phyloP scores from a whole-genome alignment of 306 rosid genomes.

The Sesbania bispinosa region DNA sequence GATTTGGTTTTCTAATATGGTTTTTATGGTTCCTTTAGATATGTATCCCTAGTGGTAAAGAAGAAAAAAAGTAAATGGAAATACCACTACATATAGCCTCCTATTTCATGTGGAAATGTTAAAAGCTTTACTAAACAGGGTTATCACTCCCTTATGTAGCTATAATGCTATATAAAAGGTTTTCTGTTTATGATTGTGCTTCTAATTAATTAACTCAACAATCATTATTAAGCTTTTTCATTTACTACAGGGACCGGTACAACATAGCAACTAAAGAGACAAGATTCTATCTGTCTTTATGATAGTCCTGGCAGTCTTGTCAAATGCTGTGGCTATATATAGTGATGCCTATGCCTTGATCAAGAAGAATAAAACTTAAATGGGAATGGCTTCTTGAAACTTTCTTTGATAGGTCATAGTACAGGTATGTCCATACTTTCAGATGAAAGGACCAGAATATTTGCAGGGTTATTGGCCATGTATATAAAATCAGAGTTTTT shows the following conservation, averaged over 20 bases:
- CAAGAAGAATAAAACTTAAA: conserved; percentile 35
- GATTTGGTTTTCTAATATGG: not conserved
- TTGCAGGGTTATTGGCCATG: not conserved
- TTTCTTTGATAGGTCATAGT: not conserved
- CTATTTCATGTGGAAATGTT: not conserved
- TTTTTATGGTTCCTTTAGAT: not conserved
- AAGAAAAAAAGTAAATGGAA: not conserved
- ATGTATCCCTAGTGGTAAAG: not conserved
- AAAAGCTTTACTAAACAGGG: not conserved
- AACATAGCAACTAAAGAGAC: conserved; percentile 71
- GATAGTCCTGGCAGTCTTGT: conserved; percentile 72
- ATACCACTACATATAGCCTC: no score
- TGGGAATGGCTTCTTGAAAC: conserved; percentile 19
- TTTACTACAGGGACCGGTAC: conserved; percentile 57
- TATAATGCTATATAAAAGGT: not conserved
- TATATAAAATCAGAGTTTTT: conserved; percentile 28
- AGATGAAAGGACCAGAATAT: not conserved
- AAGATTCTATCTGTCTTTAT: conserved; percentile 59
- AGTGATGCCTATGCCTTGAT: conserved; percentile 70
- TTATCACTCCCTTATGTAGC: not conserved
- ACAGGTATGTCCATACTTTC: conserved; percentile 7
- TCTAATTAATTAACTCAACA: not conserved
- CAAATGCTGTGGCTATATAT: conserved; percentile 70
- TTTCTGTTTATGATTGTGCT: not conserved
- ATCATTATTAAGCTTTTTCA: not conserved